Conservation (phyloP, 2,329 filamentous ascomycete genomes). For the Colletotrichum lindemuthianum region DNA sequence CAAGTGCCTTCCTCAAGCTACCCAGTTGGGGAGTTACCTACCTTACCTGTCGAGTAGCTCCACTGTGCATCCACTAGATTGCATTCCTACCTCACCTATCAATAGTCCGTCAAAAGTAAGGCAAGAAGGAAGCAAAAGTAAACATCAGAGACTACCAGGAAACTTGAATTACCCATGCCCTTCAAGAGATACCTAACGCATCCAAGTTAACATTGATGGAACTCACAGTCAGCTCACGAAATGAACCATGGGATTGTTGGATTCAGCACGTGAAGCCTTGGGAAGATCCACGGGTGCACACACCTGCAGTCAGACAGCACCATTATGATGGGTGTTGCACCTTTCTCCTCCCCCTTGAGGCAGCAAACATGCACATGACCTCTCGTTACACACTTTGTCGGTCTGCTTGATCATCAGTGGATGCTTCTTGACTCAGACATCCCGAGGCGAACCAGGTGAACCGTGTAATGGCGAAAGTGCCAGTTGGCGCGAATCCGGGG, state of each 20-base stretch:
- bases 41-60: not conserved
- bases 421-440: conserved; percentile 28
- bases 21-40: not conserved
- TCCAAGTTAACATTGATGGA: no score
- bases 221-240: no score
- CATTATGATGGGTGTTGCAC: no score
- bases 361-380: conserved; percentile 28
- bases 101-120: conserved; percentile 20
- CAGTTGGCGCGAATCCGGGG: conserved; percentile 21
- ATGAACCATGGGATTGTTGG: no score
- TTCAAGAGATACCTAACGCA: not conserved
- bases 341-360: not conserved
- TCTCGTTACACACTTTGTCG: not conserved
- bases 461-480: not conserved
- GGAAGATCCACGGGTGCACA: no score
- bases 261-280: no score
- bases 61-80: conserved; percentile 27
- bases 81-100: conserved; percentile 15
- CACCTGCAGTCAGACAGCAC: no score
- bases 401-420: conserved; percentile 5
- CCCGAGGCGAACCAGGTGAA: conserved; percentile 12
- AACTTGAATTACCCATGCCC: no score
- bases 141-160: conserved; percentile 8
- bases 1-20: not conserved
- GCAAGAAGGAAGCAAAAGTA: conserved; percentile 2